phyloP scores from a whole-genome alignment of 176 grass and related monocot genomes.

The Aegilops tauschii region DNA sequence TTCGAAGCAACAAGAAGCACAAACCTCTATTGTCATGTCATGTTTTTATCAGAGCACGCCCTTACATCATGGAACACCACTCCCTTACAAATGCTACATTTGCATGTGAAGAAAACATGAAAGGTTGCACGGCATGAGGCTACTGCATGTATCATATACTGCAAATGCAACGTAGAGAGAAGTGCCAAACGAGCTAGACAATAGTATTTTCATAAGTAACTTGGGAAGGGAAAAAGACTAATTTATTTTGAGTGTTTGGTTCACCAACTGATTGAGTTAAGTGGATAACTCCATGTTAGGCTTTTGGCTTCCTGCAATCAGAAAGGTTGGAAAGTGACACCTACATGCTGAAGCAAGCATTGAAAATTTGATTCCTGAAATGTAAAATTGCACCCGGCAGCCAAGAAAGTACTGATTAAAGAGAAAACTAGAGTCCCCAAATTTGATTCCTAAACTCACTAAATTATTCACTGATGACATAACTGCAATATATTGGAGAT shows the following conservation, averaged over 20 bases:
- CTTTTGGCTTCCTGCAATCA: neutral
- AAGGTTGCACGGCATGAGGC: no score
- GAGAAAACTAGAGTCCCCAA: no score
- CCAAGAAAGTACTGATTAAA: neutral
- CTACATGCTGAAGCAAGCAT: neutral
- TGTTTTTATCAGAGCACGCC: no score
- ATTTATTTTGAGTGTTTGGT: no score
- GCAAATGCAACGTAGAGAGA: neutral
- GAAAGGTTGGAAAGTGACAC: slow-evolving; percentile 10
- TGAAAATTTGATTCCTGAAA: neutral
- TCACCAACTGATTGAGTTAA: neutral
- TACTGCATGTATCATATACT: neutral
- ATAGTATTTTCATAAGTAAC: neutral
- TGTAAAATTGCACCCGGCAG: no score
- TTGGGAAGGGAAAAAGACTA: neutral
- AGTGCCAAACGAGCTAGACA: neutral
- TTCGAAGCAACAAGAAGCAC: no score
- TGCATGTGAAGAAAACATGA: no score
- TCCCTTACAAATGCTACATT: no score
- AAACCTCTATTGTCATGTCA: no score
- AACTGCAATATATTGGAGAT: neutral
- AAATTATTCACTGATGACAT: no score
- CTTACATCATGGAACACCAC: no score
- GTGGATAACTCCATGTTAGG: neutral
- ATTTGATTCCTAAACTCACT: no score